These are phyloP conservation scores for Dictyostelium purpureum DNA, from an alignment of 78 protist species.

Conservation along the genomic window DNA sequence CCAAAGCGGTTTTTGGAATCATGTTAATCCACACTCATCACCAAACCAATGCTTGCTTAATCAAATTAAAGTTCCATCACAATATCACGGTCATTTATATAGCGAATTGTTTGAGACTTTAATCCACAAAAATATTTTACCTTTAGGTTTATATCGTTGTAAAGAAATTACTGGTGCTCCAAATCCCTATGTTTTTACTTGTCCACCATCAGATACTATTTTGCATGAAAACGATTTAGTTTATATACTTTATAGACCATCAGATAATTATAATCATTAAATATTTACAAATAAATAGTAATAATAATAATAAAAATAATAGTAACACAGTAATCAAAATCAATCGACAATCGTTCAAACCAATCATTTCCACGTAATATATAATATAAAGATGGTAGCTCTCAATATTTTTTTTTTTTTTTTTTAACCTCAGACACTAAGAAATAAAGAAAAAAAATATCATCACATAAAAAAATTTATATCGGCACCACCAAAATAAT, in stretches of 20 bases:
- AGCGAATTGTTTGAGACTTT: conserved; percentile 48
- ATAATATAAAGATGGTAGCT: no score
- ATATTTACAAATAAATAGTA: neutral
- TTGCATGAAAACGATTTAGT: conserved; percentile 74
- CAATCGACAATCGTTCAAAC: no score
- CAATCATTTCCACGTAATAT: no score
- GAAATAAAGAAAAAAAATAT: no score
- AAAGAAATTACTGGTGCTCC: conserved; percentile 78
- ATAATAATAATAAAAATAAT: neutral
- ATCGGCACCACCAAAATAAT: no score
- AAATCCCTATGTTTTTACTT: conserved; percentile 68
- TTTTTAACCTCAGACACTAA: no score
- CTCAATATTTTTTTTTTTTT: no score
- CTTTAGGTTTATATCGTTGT: conserved; percentile 63
- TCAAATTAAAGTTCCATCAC: conserved; percentile 67
- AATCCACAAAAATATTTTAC: conserved; percentile 37
- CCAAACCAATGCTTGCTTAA: conserved; percentile 56
- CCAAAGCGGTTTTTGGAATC: conserved; percentile 6
- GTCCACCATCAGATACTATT: conserved; percentile 55
- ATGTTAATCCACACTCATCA: neutral
- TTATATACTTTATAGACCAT: conserved; percentile 45
- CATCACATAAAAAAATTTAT: no score
- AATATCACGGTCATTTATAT: conserved; percentile 63
- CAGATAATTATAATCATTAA: neutral
- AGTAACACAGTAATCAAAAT: no score